Conservation (phyloP, 2,329 filamentous ascomycete species). For the Cladorrhinum sp. region DNA sequence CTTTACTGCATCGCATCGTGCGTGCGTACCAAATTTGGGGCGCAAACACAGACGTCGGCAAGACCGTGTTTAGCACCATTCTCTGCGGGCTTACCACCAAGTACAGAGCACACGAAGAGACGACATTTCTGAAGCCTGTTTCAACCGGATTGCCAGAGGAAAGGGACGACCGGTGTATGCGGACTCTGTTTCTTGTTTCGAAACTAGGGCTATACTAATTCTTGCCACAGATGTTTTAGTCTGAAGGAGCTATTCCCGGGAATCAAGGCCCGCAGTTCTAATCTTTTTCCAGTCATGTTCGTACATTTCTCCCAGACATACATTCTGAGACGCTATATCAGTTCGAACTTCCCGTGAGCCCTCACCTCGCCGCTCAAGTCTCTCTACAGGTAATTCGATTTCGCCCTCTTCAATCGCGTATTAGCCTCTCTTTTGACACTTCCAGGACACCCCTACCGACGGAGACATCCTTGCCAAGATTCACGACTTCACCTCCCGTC, state of each 20-base stretch:
- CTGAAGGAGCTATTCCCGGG: not conserved
- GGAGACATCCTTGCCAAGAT: constrained; percentile 49
- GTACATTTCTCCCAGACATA: constrained; percentile 53
- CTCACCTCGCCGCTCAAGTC: constrained; percentile 65
- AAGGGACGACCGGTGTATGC: constrained; percentile 64
- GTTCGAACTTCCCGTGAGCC: constrained; percentile 72
- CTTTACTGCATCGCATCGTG: constrained; percentile 65
- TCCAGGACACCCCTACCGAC: constrained; percentile 50
- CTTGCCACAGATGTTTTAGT: not conserved
- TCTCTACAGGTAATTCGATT: constrained; percentile 40
- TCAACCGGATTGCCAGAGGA: constrained; percentile 70
- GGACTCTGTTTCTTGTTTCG: not conserved
- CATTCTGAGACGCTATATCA: constrained; percentile 59
- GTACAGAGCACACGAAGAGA: constrained; percentile 43
- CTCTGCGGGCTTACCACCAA: constrained; percentile 61
- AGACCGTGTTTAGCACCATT: constrained; percentile 75
- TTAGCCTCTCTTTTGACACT: not conserved
- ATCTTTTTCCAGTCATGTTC: constrained; percentile 55
- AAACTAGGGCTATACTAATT: not conserved
- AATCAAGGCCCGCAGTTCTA: not conserved
- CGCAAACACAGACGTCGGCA: constrained; percentile 81
- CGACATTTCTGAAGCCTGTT: constrained; percentile 75
- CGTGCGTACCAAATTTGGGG: constrained; percentile 74
- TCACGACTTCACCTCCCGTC: constrained; percentile 42
- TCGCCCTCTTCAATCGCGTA: not conserved